Percentiles rank a stretch among this genome's conserved stretches.
These are phyloP conservation scores for Capsicum baccatum DNA, from an alignment of 257 asterid species.

Conservation along the genomic window DNA sequence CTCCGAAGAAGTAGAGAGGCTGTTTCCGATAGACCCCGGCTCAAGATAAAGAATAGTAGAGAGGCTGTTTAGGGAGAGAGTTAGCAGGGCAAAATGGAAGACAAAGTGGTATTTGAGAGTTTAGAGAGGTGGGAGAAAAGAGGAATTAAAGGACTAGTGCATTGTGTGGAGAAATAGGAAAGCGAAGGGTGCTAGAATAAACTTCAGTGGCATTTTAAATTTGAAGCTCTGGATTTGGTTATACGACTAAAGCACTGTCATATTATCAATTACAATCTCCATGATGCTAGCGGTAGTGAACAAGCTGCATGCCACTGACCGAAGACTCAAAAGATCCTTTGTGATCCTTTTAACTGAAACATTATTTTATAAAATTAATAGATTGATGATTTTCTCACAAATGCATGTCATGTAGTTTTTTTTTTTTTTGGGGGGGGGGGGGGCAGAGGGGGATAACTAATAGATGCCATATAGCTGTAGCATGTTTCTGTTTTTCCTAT, in stretches of 20 bases:
- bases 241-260: conserved; percentile 18
- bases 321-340: background rate
- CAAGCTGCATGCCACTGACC: background rate
- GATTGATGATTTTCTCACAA: background rate
- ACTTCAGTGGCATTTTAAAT: background rate
- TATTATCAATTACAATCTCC: background rate
- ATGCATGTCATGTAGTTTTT: background rate
- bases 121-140: background rate
- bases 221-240: conserved; percentile 24
- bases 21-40: no score
- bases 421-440: no score
- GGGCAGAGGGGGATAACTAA: background rate
- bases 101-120: conserved; percentile 16
- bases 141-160: conserved; percentile 11
- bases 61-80: conserved; percentile 3
- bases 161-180: conserved; percentile 7
- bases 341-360: background rate
- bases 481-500: background rate
- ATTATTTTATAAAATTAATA: background rate
- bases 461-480: background rate
- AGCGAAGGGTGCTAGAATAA: background rate
- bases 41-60: no score
- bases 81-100: background rate
- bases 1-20: no score
- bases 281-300: background rate